These are phyloP conservation scores for Arxiozyma slooffiae DNA, from an alignment of 1,139 yeast genomes.

Conservation along the genomic window DNA sequence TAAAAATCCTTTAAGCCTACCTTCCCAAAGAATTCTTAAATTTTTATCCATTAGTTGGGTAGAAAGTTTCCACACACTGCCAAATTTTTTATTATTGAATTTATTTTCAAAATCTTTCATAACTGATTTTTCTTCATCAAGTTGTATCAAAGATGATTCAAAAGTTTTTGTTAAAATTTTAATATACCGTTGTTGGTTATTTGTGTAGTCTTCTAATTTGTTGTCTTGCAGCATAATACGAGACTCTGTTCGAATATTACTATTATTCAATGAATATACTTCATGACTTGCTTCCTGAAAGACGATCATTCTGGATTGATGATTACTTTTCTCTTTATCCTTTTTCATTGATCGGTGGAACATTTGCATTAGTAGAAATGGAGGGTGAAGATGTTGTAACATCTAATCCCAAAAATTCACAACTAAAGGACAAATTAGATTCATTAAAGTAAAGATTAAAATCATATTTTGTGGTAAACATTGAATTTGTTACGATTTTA, in stretches of 20 bases:
- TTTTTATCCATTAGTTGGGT: conserved; percentile 58
- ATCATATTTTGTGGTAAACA: conserved; percentile 78
- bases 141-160: conserved; percentile 27
- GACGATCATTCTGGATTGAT: conserved; percentile 7
- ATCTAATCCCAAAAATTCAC: conserved; percentile 57
- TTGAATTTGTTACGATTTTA: conserved; percentile 63
- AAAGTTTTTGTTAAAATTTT: conserved; percentile 27
- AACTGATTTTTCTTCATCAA: conserved; percentile 34
- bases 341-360: too few species aligned
- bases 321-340: background rate
- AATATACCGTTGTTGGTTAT: conserved; percentile 16
- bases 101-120: conserved; percentile 46
- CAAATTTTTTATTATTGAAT: conserved; percentile 46
- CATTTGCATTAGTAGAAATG: background rate
- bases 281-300: background rate
- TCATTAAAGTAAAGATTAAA: conserved; percentile 87
- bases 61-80: conserved; percentile 66
- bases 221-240: background rate
- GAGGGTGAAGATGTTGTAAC: background rate
- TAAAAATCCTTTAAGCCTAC: conserved; percentile 68
- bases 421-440: conserved; percentile 77
- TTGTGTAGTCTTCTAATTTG: background rate
- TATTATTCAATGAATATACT: background rate
- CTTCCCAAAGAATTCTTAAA: conserved; percentile 75
- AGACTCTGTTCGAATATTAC: background rate